These are phyloP conservation scores for Boletus pseudo-olivaceus DNA, from an alignment of 768 basidiomycete species.

Conservation along the genomic window DNA sequence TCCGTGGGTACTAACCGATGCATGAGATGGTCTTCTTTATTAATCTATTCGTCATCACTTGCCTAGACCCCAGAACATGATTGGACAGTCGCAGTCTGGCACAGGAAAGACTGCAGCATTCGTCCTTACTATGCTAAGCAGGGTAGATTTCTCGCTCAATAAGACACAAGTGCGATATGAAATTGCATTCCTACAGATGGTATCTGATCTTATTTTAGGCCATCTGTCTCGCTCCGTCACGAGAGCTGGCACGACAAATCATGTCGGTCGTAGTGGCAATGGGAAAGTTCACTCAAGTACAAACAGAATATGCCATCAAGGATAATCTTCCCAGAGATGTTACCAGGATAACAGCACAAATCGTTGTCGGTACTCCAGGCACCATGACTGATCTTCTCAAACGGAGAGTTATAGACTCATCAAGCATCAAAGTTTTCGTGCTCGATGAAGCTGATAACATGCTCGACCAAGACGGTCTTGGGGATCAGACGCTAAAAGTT, in stretches of 20 bases:
- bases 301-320: conserved; percentile 95
- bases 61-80: conserved; percentile 92
- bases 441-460: conserved; percentile 99
- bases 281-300: conserved; percentile 92
- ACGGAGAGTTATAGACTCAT: conserved; percentile 73
- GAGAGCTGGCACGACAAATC: conserved; percentile 96
- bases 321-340: conserved; percentile 70
- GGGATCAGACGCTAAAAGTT: conserved; percentile 89
- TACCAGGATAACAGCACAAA: conserved; percentile 74
- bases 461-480: conserved; percentile 91
- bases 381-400: conserved; percentile 88
- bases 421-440: conserved; percentile 86
- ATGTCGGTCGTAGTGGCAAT: conserved; percentile 92
- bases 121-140: conserved; percentile 93
- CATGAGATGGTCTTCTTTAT: neutral
- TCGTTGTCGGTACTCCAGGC: conserved; percentile 95
- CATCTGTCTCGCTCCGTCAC: conserved; percentile 94
- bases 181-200: neutral
- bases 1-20: conserved; percentile 56
- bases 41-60: conserved; percentile 4
- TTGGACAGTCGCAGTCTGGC: conserved; percentile 98
- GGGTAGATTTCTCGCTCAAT: conserved; percentile 78
- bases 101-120: conserved; percentile 99
- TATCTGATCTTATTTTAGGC: conserved; percentile 50
- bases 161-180: conserved; percentile 68